These are phyloP conservation scores for Linnemannia zychae DNA, from an alignment of 192 early-diverging fungal species.

Conservation along the genomic window DNA sequence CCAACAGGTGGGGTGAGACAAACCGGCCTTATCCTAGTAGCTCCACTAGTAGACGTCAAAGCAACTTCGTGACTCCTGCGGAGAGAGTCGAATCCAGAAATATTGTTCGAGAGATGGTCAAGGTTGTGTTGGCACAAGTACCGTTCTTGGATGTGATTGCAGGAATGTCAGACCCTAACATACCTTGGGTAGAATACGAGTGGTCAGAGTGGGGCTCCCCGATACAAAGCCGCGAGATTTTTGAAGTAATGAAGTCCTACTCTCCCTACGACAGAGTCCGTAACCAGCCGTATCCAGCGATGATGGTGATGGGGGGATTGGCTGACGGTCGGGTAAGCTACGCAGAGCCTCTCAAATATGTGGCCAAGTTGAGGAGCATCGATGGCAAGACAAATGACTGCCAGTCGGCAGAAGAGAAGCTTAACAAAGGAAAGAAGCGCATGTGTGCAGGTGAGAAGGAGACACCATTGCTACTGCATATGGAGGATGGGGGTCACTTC, in stretches of 20 bases:
- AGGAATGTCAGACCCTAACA: conserved; percentile 37
- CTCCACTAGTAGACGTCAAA: background rate
- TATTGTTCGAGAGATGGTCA: conserved; percentile 53
- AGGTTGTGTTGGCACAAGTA: conserved; percentile 43
- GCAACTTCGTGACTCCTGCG: background rate
- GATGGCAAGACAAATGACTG: conserved; percentile 55
- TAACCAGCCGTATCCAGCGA: conserved; percentile 47
- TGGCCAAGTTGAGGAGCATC: conserved; percentile 45
- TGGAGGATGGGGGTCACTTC: conserved; percentile 52
- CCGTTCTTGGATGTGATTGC: conserved; percentile 56
- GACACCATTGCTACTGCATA: conserved; percentile 40
- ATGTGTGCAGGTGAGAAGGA: conserved; percentile 38
- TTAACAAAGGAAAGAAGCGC: background rate
- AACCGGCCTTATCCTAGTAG: background rate
- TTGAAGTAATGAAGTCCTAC: conserved; percentile 50
- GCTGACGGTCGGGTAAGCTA: conserved; percentile 34
- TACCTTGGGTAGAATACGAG: conserved; percentile 55
- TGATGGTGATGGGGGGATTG: conserved; percentile 50
- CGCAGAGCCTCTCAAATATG: conserved; percentile 52
- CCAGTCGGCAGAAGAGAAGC: background rate
- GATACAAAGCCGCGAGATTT: conserved; percentile 35
- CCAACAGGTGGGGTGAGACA: conserved; percentile 49
- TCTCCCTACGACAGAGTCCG: conserved; percentile 51
- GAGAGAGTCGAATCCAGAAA: background rate
- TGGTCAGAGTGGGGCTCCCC: conserved; percentile 55